Base-by-base conservation (phyloP, 2,329 filamentous ascomycete species). In the Ilyonectria destructans region DNA sequence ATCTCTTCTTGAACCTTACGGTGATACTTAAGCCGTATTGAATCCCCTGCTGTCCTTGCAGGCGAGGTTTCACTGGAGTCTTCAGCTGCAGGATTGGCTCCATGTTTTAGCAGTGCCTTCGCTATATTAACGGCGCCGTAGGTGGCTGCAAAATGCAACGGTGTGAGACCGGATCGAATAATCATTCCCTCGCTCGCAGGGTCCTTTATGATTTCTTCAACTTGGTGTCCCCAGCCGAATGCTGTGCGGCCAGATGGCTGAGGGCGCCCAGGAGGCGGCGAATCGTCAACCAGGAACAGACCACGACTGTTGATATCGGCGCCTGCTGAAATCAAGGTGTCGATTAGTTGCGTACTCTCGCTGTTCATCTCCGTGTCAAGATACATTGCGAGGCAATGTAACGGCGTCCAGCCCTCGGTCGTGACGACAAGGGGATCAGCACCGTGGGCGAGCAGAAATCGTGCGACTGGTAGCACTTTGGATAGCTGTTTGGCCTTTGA, bases 401-500 rank as follows among this genome's bases (percentile, higher is more conserved):
- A 58, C 15, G 70, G 57, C 12, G 73, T 77, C 74, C 75, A 75
- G 5, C 76, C 75, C 59, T 77, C 77, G 37, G 65, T 62, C 2
- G 75, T 77, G 6, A 58, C 23, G 3, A 60, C 35, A 1, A 60
- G 5, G 8, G 73, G 62, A 46, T 72, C 66, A 4, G 76, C 77
- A 5, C 74, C 74, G 43, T 69, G 67, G 15, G 61, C 51, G 21
- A 79, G 75, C 33, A 78, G 71, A 57, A 69, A n/a, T 12, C 58
- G 64, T 8, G 73, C 70, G 13, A 68, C 58, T 4, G 40, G 46
- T 15, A 69, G 5, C 4, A 43, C 40, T 19, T 43, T 2, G 7
- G 15, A n/a, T n/a, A 43, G 40, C 40, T n/a, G 15, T 19, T 43
- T 19, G 1, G 1, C 2, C 1, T 43, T 6, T 7, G 5, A 17